Evolutionary conservation across 2,329 filamentous ascomycete species (phyloP).

Genomic region (Penicillium thymicola): DNA sequence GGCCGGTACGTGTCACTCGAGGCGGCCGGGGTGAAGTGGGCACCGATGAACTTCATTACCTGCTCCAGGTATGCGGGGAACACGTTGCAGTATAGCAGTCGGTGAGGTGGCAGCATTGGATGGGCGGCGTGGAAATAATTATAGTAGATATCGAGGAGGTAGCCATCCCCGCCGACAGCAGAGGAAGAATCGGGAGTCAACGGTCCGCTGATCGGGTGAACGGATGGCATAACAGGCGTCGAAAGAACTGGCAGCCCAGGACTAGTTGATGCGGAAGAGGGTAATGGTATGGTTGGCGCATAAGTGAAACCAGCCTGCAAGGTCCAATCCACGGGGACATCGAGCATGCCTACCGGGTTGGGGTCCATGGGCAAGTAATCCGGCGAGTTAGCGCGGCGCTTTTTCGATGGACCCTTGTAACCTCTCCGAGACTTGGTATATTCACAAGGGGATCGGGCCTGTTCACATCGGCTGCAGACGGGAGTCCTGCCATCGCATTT

Average conservation of each 20-base stretch:
- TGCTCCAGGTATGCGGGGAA: slow-evolving; percentile 49
- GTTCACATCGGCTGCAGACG: slow-evolving; percentile 62
- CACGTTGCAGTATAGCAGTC: slow-evolving; percentile 37
- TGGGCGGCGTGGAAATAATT: slow-evolving; percentile 55
- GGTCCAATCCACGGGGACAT: slow-evolving; percentile 42
- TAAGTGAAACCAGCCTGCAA: slow-evolving; percentile 35
- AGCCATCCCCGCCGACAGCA: slow-evolving; percentile 33
- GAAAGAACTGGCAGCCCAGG: slow-evolving; percentile 23
- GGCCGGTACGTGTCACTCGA: slow-evolving; percentile 46
- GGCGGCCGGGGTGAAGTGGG: slow-evolving; percentile 50
- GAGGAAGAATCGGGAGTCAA: slow-evolving; percentile 38
- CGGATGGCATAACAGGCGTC: slow-evolving; percentile 15
- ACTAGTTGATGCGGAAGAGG: slow-evolving; percentile 26
- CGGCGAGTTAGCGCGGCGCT: slow-evolving; percentile 38
- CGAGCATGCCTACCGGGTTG: slow-evolving; percentile 26
- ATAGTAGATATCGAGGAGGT: slow-evolving; percentile 55
- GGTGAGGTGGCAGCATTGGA: slow-evolving; percentile 54
- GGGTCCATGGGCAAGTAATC: slow-evolving; percentile 51
- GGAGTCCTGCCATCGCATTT: slow-evolving; percentile 71
- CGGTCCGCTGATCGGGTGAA: slow-evolving; percentile 24
- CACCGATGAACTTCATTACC: slow-evolving; percentile 57
- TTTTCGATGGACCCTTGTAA: slow-evolving; percentile 65
- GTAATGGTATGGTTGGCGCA: slow-evolving; percentile 21
- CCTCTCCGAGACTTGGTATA: slow-evolving; percentile 73
- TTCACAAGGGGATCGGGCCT: slow-evolving; percentile 59